Base-by-base conservation (phyloP, 805 yeast genomes). In the Starmerella lactis-condensi region DNA sequence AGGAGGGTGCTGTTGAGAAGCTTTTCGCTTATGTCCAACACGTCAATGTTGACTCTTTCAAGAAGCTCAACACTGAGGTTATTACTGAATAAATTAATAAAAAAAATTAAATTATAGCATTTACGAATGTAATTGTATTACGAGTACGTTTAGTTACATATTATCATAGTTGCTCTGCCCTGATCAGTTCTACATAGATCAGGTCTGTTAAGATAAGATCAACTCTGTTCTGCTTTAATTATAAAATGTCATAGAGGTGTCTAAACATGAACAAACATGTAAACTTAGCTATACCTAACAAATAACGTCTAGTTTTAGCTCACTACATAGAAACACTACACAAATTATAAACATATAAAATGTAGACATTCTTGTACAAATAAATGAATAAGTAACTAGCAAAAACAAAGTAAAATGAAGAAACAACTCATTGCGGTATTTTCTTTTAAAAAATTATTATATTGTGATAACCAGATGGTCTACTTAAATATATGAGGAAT, bases 1-100 rank as follows among this genome's bases (percentile, higher is more conserved):
- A 89, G 72, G 98, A 89, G 72, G 85, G 81, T 61, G 95, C 98
- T 58, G 76, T 75, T 74, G 83, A 81, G 69, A 81, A 83, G 64
- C 74, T 89, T 64, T 89, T 79, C 72, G 82, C 96, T 51, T 83
- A 70, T 66, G 98, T 89, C 58, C 96, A 89, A 73, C 85, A 91
- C 58, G 93, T 89, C 61, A 65, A 67, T 57, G 95, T 89, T 56
- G 76, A 94, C 58, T 60, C 91, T 47, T 72, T 79, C 65, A 89
- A 89, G 75, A 95, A 95, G 69, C 78, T 89, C 65, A 75, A 82
- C 67, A 89, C 99, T 65, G 76, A 70, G 64, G 95, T 82, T 60
- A 83, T 89, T 62, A 93, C 78, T 58, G 77, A 73, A 53, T 71
- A 67, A 49, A 38, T 32, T 17, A 20, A 22, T 26, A 22, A 21